Base-by-base conservation (phyloP, 306 rosid species). In the Quercus robur region DNA sequence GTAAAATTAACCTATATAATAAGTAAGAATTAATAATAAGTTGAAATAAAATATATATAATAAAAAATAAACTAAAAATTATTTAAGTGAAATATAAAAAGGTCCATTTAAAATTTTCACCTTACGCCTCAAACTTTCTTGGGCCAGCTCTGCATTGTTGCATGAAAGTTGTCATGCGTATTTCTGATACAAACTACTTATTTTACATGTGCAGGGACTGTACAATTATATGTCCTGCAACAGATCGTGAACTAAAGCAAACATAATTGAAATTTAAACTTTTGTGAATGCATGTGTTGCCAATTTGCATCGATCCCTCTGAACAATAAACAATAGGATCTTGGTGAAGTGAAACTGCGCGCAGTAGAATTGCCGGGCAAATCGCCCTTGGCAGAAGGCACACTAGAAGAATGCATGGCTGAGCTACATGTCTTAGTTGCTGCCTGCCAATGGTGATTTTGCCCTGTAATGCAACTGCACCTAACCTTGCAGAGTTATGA, bases 351-450 rank as follows among this genome's bases (percentile, higher is more conserved):
- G 81, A 87, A 77, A 91, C 87, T 75, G 87, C 91, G 41, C 9
- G 9, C 41, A 72, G 74, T 52, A 82, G 88, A 77, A 91, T 89
- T 75, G 89, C 93, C 75, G 90, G 89, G 89, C 91, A 91, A 91
- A 85, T 89, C 91, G 89, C 86, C 95, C 85, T 91, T 89, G 88
- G 93, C 91, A 84, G 84, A 52, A 46, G 64, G 69, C 71, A 57
- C 80, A 69, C 90, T 81, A 61, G 69, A 70, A 69, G 51, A 38
- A 56, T 74, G 66, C 81, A 25, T 41, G 77, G 52, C 14, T 7
- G 6, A 31, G 62, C 79, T 64, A 11, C 64, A 46, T 33, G 38
- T 72, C 56, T 66, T 33, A 76, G 85, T 89, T 86, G 78, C 77
- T 76, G 76, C 68, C 90, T 86, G 94, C 92, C 97, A 88, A 86